Evolutionary conservation across 805 yeast genomes (phyloP).

Genomic region (Suhomyces sp.): DNA sequence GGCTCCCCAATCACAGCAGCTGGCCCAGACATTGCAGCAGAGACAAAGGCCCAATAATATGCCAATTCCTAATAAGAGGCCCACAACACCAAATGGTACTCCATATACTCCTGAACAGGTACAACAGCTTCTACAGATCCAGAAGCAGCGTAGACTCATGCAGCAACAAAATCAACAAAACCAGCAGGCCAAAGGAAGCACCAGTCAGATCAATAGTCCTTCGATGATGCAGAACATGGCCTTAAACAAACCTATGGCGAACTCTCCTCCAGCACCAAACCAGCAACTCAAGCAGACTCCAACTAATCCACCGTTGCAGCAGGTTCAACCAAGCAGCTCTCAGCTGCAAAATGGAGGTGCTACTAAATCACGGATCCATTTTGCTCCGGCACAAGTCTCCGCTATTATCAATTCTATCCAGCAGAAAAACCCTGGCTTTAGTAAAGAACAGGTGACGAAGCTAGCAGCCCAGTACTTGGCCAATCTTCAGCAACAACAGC

Average conservation of each 20-base stretch:
- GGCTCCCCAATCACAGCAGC: background rate
- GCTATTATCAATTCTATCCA: slow-evolving; percentile 64
- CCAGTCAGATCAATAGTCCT: slow-evolving; percentile 2
- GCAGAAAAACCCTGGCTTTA: slow-evolving; percentile 58
- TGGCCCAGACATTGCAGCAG: background rate
- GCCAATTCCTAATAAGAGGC: slow-evolving; percentile 22
- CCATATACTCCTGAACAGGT: slow-evolving; percentile 61
- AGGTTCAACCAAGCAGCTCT: background rate
- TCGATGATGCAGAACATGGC: slow-evolving; percentile 2
- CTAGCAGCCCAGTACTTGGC: slow-evolving; percentile 65
- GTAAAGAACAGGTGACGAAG: slow-evolving; percentile 62
- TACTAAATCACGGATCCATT: slow-evolving; percentile 35
- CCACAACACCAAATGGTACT: slow-evolving; percentile 53
- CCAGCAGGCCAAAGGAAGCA: slow-evolving; percentile 9
- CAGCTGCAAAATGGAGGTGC: background rate
- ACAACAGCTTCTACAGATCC: slow-evolving; percentile 53
- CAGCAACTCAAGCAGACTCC: background rate
- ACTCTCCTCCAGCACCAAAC: background rate
- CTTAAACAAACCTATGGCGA: background rate
- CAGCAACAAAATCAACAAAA: slow-evolving; percentile 40
- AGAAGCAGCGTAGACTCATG: slow-evolving; percentile 48
- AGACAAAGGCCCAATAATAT: background rate
- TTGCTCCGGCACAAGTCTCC: slow-evolving; percentile 62
- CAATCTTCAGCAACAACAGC: slow-evolving; percentile 53
- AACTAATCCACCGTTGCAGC: background rate